phyloP scores from a whole-genome alignment of 179 eudicot genomes.

The Drosera spatulata region DNA sequence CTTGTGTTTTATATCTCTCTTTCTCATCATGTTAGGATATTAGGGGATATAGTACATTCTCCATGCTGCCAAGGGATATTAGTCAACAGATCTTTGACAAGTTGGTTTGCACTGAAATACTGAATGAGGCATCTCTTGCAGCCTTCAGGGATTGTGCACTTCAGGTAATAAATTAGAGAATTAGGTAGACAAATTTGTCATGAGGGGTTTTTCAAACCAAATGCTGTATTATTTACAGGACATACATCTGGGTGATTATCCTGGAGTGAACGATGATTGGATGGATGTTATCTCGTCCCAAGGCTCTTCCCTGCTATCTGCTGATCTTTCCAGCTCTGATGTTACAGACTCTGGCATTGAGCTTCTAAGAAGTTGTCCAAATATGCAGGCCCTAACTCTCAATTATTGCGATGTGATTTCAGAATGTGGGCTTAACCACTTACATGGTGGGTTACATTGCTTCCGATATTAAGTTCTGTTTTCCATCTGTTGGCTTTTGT shows the following conservation, averaged over 20 bases:
- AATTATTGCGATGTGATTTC: slow-evolving; percentile 69
- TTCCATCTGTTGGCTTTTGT: background rate
- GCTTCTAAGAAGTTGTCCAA: slow-evolving; percentile 52
- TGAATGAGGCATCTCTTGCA: slow-evolving; percentile 47
- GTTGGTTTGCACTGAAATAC: slow-evolving; percentile 47
- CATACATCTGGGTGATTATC: slow-evolving; percentile 71
- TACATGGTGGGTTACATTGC: slow-evolving; percentile 33
- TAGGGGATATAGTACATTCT: slow-evolving; percentile 42
- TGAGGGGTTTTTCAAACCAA: background rate
- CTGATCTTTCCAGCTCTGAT: slow-evolving; percentile 80
- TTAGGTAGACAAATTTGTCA: no score
- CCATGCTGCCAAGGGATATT: slow-evolving; percentile 80
- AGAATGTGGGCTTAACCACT: slow-evolving; percentile 53
- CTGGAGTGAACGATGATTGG: slow-evolving; percentile 71
- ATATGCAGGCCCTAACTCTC: slow-evolving; percentile 51
- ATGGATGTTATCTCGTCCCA: slow-evolving; percentile 75
- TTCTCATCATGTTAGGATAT: slow-evolving; percentile 42
- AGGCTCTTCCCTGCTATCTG: slow-evolving; percentile 68
- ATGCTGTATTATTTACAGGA: slow-evolving; percentile 40
- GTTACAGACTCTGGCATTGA: slow-evolving; percentile 69
- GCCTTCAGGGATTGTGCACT: slow-evolving; percentile 89
- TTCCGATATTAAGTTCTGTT: background rate
- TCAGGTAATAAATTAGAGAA: slow-evolving; percentile 29
- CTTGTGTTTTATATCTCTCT: background rate
- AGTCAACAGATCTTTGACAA: slow-evolving; percentile 84